These are phyloP conservation scores for Betula pendula DNA, from an alignment of 306 rosid species.

Conservation along the genomic window DNA sequence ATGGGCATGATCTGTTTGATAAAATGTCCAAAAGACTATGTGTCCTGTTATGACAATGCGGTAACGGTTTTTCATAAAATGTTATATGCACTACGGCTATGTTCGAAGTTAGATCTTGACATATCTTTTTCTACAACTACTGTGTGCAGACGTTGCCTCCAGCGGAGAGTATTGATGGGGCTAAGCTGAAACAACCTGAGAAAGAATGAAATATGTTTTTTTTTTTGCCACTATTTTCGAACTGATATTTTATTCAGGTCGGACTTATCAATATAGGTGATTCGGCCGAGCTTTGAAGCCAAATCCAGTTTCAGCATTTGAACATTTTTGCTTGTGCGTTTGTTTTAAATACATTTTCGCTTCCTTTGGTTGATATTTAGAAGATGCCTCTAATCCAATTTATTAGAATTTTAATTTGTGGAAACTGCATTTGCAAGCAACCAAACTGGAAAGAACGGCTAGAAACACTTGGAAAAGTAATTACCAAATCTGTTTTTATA, in stretches of 20 bases:
- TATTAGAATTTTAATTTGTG: background rate
- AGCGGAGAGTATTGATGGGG: background rate
- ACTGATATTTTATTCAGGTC: background rate
- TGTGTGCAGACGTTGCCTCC: constrained; percentile 8
- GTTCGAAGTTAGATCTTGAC: background rate
- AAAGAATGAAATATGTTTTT: background rate
- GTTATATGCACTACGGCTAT: background rate
- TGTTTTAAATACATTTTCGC: no score
- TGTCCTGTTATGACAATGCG: no score
- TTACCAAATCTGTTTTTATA: no score
- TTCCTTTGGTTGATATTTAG: background rate
- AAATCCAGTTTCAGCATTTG: background rate
- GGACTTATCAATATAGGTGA: background rate
- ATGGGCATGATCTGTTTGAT: background rate
- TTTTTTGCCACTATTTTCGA: background rate
- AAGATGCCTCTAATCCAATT: no score
- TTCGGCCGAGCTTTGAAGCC: background rate
- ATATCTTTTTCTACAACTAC: background rate
- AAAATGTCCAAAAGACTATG: background rate
- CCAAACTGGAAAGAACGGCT: no score
- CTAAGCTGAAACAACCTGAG: constrained; percentile 6
- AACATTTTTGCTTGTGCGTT: background rate
- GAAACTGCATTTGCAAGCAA: background rate
- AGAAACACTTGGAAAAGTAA: no score
- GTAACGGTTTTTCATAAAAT: background rate